Evolutionary conservation across 2,329 filamentous ascomycete genomes (phyloP).

Genomic region (Fusarium sacchari): DNA sequence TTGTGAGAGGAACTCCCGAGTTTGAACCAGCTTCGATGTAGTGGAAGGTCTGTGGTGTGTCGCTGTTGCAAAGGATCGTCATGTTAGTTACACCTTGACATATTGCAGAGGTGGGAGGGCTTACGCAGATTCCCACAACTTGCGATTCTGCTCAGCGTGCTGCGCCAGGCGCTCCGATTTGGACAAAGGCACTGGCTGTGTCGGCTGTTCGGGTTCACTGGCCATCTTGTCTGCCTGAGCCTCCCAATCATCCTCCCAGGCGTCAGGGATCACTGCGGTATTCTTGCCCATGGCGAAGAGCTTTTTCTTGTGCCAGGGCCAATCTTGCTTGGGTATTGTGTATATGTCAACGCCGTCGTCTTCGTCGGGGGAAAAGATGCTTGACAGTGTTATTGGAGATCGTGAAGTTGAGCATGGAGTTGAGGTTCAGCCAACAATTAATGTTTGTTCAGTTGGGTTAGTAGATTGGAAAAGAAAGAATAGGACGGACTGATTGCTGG

Average conservation of each 20-base stretch:
- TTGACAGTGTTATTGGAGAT: constrained; percentile 17
- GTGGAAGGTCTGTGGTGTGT: constrained; percentile 78
- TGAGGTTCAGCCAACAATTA: constrained; percentile 9
- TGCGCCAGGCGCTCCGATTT: constrained; percentile 82
- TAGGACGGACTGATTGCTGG: constrained; percentile 22
- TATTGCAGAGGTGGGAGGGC: constrained; percentile 39
- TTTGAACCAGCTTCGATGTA: constrained; percentile 74
- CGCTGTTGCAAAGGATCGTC: constrained; percentile 57
- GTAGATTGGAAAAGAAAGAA: constrained; percentile 17
- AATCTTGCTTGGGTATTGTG: background rate
- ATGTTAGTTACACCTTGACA: constrained; percentile 11
- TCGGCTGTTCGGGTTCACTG: constrained; percentile 48
- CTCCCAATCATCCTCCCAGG: constrained; percentile 95
- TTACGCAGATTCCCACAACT: constrained; percentile 90
- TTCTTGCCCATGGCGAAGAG: constrained; percentile 57
- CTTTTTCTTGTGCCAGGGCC: background rate
- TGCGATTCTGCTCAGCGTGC: constrained; percentile 85
- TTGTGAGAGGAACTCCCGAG: constrained; percentile 62
- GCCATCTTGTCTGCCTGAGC: constrained; percentile 71
- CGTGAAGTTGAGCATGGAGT: constrained; percentile 35
- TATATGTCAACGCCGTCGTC: constrained; percentile 28
- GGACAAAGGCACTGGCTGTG: constrained; percentile 60
- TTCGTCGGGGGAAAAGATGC: constrained; percentile 27
- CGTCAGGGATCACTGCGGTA: constrained; percentile 68
- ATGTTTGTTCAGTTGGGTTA: background rate